Evolutionary conservation across 805 yeast genomes (phyloP).

Genomic region (Cyberlindnera japonica): DNA sequence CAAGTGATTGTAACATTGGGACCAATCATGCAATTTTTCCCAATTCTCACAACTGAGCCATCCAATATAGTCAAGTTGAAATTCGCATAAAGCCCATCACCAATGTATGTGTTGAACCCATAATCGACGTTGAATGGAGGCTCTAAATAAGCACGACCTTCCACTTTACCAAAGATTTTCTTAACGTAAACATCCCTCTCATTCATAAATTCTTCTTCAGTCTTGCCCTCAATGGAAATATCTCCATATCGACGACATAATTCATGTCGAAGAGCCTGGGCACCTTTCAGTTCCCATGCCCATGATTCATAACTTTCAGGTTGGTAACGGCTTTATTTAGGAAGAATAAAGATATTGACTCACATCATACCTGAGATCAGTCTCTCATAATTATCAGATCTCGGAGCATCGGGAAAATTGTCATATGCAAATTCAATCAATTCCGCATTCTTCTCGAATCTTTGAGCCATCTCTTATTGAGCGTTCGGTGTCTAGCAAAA

Average conservation of each 20-base stretch:
- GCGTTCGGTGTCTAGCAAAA: no score
- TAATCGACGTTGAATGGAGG: conserved; percentile 63
- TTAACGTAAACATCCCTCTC: conserved; percentile 33
- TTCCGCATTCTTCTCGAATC: conserved; percentile 23
- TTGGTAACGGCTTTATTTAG: background rate
- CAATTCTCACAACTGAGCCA: conserved; percentile 57
- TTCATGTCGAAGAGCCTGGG: conserved; percentile 28
- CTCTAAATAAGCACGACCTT: conserved; percentile 40
- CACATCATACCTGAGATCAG: conserved; percentile 49
- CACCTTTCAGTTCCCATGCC: conserved; percentile 27
- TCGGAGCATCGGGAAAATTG: conserved; percentile 21
- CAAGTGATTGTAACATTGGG: conserved; percentile 59
- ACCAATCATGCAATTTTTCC: conserved; percentile 58
- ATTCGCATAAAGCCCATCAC: conserved; percentile 57
- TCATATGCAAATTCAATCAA: conserved; percentile 23
- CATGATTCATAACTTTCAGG: conserved; percentile 39
- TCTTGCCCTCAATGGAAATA: conserved; percentile 24
- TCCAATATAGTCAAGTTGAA: conserved; percentile 54
- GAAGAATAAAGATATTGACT: no score
- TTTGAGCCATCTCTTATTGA: conserved; percentile 30
- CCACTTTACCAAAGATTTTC: conserved; percentile 45
- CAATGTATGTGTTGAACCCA: conserved; percentile 59
- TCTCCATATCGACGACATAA: conserved; percentile 27
- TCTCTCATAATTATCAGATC: conserved; percentile 42
- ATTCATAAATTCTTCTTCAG: conserved; percentile 32